Evolutionary conservation across 768 basidiomycete species (phyloP).

Genomic region (Rhodocollybia butyracea): DNA sequence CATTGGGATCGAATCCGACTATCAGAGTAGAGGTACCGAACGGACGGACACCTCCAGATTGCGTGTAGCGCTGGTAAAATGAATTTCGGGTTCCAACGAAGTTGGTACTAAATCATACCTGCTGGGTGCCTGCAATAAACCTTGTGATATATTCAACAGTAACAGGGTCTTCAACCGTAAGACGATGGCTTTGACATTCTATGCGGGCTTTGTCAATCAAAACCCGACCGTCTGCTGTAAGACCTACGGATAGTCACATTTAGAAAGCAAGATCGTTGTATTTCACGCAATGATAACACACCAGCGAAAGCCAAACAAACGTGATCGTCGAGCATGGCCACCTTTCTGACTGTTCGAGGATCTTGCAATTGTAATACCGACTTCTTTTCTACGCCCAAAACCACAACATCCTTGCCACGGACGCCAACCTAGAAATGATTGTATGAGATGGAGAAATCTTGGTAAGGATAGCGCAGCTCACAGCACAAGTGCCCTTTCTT

Average conservation of each 20-base stretch:
- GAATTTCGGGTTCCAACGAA: not conserved
- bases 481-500: slow-evolving; percentile 94
- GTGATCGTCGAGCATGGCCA: slow-evolving; percentile 98
- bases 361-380: slow-evolving; percentile 96
- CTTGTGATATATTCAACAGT: slow-evolving; percentile 98
- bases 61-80: slow-evolving; percentile 78
- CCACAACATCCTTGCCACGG: slow-evolving; percentile 90
- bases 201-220: slow-evolving; percentile 97
- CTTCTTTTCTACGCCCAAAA: slow-evolving; percentile 99
- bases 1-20: slow-evolving; percentile 95
- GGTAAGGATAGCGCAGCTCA: slow-evolving; percentile 32
- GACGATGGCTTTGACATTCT: slow-evolving; percentile 95
- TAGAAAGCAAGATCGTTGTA: not conserved
- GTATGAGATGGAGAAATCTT: not conserved
- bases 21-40: slow-evolving; percentile 98
- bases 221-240: slow-evolving; percentile 96
- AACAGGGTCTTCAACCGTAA: slow-evolving; percentile 97
- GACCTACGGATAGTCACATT: slow-evolving; percentile 56
- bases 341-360: slow-evolving; percentile 95
- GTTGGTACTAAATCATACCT: slow-evolving; percentile 47
- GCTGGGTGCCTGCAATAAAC: slow-evolving; percentile 98
- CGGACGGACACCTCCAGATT: slow-evolving; percentile 97
- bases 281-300: slow-evolving; percentile 31
- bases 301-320: slow-evolving; percentile 97
- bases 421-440: slow-evolving; percentile 75